Conservation (phyloP, 345 rosid genomes). For the Eucalyptus tenuipes region DNA sequence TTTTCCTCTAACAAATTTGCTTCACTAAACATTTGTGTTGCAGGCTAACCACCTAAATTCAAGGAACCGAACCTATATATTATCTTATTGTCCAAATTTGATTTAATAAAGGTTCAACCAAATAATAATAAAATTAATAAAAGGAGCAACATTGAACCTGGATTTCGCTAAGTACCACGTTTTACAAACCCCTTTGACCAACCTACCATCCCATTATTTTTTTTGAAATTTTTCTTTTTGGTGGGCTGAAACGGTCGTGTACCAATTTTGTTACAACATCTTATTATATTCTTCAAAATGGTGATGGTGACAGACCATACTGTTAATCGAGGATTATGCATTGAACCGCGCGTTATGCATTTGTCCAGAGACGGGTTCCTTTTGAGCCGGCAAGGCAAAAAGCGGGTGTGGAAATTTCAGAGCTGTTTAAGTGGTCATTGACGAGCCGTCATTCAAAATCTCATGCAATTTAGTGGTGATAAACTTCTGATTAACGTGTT, state of each 20-base stretch:
- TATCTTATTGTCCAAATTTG: neutral
- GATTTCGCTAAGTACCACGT: neutral
- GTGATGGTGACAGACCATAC: neutral
- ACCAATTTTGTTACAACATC: neutral
- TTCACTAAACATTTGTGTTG: neutral
- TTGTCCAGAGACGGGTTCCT: neutral
- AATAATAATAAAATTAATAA: neutral
- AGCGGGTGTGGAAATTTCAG: neutral
- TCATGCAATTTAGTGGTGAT: neutral
- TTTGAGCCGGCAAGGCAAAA: neutral
- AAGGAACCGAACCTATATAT: neutral
- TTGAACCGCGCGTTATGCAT: neutral
- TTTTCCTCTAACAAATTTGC: too few relatives aligned
- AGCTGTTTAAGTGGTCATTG: neutral
- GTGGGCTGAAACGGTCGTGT: neutral
- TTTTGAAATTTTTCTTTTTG: neutral
- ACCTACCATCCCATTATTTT: neutral
- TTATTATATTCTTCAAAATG: neutral
- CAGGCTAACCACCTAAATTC: neutral
- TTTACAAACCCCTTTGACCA: neutral
- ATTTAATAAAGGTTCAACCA: neutral
- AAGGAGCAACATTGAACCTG: neutral
- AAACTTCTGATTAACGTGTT: neutral
- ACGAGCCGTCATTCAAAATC: neutral
- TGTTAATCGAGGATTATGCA: neutral